Conservation (phyloP, 2,329 filamentous ascomycete genomes). For the Cladosporium austrohemisphaericum region DNA sequence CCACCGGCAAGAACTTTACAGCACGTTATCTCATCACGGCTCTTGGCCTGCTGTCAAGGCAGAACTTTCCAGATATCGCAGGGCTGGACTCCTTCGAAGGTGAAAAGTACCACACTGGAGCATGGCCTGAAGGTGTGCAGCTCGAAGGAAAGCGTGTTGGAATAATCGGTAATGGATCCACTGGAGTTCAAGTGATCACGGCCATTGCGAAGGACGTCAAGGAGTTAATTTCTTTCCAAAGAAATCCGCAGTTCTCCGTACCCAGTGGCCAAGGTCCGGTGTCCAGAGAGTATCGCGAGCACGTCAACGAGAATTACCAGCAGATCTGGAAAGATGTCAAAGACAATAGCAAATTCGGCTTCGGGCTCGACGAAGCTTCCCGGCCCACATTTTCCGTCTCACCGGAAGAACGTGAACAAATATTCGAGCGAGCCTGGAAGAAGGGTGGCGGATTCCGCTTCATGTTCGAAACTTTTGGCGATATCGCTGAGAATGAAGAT, state of each 20-base stretch:
- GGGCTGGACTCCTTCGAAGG: slow-evolving; percentile 35
- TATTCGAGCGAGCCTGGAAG: slow-evolving; percentile 29
- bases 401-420: slow-evolving; percentile 23
- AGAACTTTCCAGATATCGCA: slow-evolving; percentile 35
- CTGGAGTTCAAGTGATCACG: slow-evolving; percentile 28
- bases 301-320: slow-evolving; percentile 26
- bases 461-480: slow-evolving; percentile 34
- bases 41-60: slow-evolving; percentile 33
- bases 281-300: slow-evolving; percentile 23
- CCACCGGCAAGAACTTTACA: slow-evolving; percentile 23
- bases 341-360: slow-evolving; percentile 44
- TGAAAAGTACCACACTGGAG: slow-evolving; percentile 32
- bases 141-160: slow-evolving; percentile 33
- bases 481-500: slow-evolving; percentile 44
- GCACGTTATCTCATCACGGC: slow-evolving; percentile 34
- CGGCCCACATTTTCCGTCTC: slow-evolving; percentile 16
- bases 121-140: slow-evolving; percentile 29
- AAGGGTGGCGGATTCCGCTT: slow-evolving; percentile 35
- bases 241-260: slow-evolving; percentile 30
- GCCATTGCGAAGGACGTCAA: slow-evolving; percentile 24
- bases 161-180: slow-evolving; percentile 35
- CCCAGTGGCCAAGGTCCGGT: slow-evolving; percentile 24
- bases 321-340: slow-evolving; percentile 38
- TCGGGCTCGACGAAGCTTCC: slow-evolving; percentile 27
- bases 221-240: slow-evolving; percentile 27